These are phyloP conservation scores for Ceratobasidium sp. DNA, from an alignment of 1,284 basidiomycete genomes.

Conservation along the genomic window DNA sequence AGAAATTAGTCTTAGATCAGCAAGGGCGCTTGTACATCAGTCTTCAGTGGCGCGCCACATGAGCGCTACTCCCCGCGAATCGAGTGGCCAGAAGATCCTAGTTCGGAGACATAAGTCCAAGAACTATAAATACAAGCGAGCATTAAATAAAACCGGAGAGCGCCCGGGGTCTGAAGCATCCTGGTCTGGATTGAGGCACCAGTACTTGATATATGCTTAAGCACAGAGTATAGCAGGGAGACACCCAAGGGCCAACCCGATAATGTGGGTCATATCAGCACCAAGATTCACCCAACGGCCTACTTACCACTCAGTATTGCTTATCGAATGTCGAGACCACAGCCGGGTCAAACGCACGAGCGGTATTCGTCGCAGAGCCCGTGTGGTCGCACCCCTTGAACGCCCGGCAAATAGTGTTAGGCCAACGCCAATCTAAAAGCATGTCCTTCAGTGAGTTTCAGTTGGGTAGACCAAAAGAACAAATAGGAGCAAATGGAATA, in stretches of 20 bases:
- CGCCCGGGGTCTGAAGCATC: no score
- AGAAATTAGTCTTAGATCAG: constrained; percentile 39
- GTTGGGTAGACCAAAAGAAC: constrained; percentile 63
- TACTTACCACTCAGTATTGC: constrained; percentile 55
- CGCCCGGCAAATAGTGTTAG: constrained; percentile 71
- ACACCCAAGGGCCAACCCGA: no score
- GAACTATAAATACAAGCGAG: neutral
- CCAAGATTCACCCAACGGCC: no score
- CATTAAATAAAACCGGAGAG: no score
- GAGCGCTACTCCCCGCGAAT: neutral
- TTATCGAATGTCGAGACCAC: constrained; percentile 65
- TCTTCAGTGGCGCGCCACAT: neutral
- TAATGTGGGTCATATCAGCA: no score
- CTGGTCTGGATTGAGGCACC: no score
- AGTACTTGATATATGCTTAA: no score
- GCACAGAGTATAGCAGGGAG: no score
- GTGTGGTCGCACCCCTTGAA: constrained; percentile 66
- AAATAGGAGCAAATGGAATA: constrained; percentile 34
- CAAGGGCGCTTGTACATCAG: neutral
- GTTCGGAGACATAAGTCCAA: no score
- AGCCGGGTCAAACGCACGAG: constrained; percentile 76
- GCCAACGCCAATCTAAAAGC: constrained; percentile 68
- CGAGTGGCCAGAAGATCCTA: no score
- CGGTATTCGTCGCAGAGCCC: constrained; percentile 71
- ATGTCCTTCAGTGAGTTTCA: neutral